These are phyloP conservation scores for Prunus yedoensis DNA, from an alignment of 331 rosid species.

Conservation along the genomic window DNA sequence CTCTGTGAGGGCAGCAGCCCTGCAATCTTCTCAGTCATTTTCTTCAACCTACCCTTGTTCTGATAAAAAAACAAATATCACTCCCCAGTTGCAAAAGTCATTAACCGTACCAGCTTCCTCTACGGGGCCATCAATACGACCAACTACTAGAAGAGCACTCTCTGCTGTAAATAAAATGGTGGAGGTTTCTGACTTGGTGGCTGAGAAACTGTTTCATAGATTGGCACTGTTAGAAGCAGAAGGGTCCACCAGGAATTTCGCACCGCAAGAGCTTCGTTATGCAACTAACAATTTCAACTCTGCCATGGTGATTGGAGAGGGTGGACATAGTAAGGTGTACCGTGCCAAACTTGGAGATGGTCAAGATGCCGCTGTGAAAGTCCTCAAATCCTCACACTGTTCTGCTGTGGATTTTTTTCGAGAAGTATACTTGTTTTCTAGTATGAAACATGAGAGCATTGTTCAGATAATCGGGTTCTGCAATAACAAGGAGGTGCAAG, in stretches of 20 bases:
- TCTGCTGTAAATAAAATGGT: constrained; percentile 11
- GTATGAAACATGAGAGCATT: constrained; percentile 40
- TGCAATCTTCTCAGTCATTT: constrained; percentile 26
- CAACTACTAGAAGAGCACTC: constrained; percentile 12
- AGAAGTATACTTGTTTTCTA: constrained; percentile 36
- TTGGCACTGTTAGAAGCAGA: constrained; percentile 24
- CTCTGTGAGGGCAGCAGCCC: constrained; percentile 21
- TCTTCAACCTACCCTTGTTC: constrained; percentile 2
- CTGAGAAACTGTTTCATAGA: constrained; percentile 21
- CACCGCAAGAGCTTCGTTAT: constrained; percentile 29
- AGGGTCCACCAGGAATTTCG: constrained; percentile 31
- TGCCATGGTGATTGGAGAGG: constrained; percentile 42
- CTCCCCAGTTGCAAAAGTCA: constrained; percentile 26
- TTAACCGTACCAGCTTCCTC: constrained; percentile 31
- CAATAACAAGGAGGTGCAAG: constrained; percentile 28
- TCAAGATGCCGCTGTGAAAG: constrained; percentile 39
- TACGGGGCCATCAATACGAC: not conserved
- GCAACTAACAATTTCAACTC: constrained; percentile 42
- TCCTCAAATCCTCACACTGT: constrained; percentile 19
- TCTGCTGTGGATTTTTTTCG: constrained; percentile 29
- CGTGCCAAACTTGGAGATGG: constrained; percentile 34
- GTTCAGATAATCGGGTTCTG: constrained; percentile 40
- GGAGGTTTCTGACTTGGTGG: constrained; percentile 17
- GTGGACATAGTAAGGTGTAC: constrained; percentile 40
- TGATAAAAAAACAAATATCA: constrained; percentile 7